Evolutionary conservation across 2,329 filamentous ascomycete genomes (phyloP), one percentile per base, ranked within the genome.

Genomic region (Raffaelea arxii): DNA sequence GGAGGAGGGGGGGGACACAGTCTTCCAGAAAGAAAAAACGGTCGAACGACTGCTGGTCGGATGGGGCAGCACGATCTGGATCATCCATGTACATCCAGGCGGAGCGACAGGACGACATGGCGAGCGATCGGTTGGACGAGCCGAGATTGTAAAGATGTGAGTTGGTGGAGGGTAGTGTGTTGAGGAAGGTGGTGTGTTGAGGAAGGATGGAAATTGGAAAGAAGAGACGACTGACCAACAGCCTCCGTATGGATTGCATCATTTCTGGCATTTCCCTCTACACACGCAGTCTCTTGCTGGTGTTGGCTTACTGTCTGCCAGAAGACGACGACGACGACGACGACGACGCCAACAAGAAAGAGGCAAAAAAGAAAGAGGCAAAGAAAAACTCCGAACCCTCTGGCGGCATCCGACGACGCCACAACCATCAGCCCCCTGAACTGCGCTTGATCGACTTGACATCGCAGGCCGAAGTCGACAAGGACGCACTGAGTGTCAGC

Each of bases 241-340:
- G 84, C 66, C 78, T 97, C 66, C 86, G 89, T 59, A 94, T 92
- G 66, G 92, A 98, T 69, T 97, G 92, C 72, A 89, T 95, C 63
- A 88, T 98, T 71, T 95, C 92, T 62, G 92, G 92, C 58, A 84
- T 98, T 65, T 94, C 91, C 54, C 75, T 98, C 66, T 97, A 96
- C 80, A 95, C 89, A 61, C 87, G 88, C 61, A 92, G 80, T 60
- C 74, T 95, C 55, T 75, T 98, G 64, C 78, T 95, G 57, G 84
- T 97, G 58, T 83, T 98, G 67, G 90, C 90, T 60, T 96, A 94
- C 66, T 82, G 89, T 58, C 82, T 82, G 50, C 78, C 82, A 32
- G 85, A 88, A n/a, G 76, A 81, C 14, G 75, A 82, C 10, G 65
- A 74, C 7, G 66, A 68, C 2, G 61, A 64, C 4, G 62, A 65